Conservation (phyloP, 2,329 filamentous ascomycete species). For the Colletotrichum sp. region DNA sequence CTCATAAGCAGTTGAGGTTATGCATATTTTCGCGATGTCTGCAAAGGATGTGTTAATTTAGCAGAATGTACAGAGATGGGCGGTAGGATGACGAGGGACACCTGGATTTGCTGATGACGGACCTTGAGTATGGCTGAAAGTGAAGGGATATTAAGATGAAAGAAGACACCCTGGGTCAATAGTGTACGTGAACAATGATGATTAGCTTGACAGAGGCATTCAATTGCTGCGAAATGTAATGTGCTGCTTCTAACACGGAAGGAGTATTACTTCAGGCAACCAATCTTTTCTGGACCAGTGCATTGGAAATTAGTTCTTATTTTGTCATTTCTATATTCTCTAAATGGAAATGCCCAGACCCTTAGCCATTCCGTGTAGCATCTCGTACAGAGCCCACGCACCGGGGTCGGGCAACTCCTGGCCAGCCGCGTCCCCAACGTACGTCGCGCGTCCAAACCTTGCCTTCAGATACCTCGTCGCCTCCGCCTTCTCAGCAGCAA, state of each 20-base stretch:
- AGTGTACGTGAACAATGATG: background rate
- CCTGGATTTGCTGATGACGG: background rate
- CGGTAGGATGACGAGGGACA: background rate
- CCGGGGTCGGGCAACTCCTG: slow-evolving; percentile 33
- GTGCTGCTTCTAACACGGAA: too few species aligned
- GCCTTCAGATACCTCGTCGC: slow-evolving; percentile 29
- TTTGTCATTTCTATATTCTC: background rate
- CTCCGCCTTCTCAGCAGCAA: slow-evolving; percentile 32
- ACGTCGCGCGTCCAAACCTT: slow-evolving; percentile 31
- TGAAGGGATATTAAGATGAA: background rate
- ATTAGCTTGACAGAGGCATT: background rate
- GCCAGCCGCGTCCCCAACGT: slow-evolving; percentile 30
- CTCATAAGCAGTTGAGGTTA: too few species aligned
- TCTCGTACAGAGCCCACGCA: slow-evolving; percentile 35
- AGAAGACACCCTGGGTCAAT: background rate
- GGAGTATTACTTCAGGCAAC: background rate
- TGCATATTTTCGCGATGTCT: too few species aligned
- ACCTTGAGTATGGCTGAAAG: background rate
- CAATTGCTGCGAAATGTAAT: rapidly evolving
- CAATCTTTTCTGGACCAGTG: background rate
- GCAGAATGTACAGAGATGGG: background rate
- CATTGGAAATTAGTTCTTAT: background rate
- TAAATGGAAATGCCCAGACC: background rate
- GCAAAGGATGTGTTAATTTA: background rate
- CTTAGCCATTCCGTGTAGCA: slow-evolving; percentile 13